phyloP scores from a whole-genome alignment of 805 yeast species.

The Ogataea pilisensis region DNA sequence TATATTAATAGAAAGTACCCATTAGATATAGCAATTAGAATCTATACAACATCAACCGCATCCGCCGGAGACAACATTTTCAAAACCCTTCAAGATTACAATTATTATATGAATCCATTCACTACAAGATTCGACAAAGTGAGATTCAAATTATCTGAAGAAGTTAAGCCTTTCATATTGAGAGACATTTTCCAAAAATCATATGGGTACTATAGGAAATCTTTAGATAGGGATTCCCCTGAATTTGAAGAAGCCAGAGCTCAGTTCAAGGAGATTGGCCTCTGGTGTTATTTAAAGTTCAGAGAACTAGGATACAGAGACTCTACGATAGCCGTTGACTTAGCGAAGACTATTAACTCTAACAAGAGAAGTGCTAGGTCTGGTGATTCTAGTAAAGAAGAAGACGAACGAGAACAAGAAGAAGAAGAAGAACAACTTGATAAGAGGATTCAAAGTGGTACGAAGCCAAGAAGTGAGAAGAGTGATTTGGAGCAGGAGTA shows the following conservation, averaged over 20 bases:
- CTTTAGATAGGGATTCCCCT: constrained; percentile 6
- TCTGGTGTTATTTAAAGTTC: constrained; percentile 23
- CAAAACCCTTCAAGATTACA: constrained; percentile 14
- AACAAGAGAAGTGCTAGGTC: constrained; percentile 15
- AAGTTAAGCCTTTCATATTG: constrained; percentile 17
- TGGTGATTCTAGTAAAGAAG: too few relatives aligned
- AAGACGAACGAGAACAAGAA: not conserved
- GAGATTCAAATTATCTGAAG: constrained; percentile 11
- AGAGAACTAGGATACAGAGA: constrained; percentile 14
- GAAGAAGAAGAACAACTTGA: not conserved
- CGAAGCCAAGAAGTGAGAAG: not conserved
- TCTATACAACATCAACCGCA: constrained; percentile 17
- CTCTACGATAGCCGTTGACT: constrained; percentile 14
- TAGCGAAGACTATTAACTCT: constrained; percentile 14
- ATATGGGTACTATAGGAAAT: constrained; percentile 14
- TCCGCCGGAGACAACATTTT: constrained; percentile 5
- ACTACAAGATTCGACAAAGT: constrained; percentile 22
- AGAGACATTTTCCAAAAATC: constrained; percentile 28
- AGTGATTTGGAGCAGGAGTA: not conserved
- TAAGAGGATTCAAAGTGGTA: too few relatives aligned
- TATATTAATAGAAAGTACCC: constrained; percentile 26
- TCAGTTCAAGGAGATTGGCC: constrained; percentile 13
- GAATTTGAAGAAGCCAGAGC: constrained; percentile 9
- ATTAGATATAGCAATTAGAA: constrained; percentile 16
- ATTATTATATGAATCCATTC: constrained; percentile 27